These are phyloP conservation scores for Ascosphaera pollenicola DNA, from an alignment of 2,329 filamentous ascomycete genomes.

Conservation along the genomic window DNA sequence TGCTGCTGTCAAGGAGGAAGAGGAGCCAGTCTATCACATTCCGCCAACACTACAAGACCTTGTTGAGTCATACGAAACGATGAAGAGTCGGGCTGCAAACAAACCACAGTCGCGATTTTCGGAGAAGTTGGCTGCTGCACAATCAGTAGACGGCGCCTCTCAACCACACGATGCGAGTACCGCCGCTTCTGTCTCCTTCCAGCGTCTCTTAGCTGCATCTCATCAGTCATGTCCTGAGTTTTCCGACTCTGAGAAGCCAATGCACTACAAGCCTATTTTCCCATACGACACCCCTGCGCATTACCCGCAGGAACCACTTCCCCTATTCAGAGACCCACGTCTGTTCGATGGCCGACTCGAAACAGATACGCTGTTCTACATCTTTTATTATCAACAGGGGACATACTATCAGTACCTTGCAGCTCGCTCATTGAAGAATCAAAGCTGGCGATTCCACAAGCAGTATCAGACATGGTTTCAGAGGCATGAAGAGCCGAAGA, in stretches of 20 bases:
- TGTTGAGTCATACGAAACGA: constrained; percentile 71
- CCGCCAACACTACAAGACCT: constrained; percentile 76
- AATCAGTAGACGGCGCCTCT: too few relatives aligned
- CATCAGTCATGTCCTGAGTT: constrained; percentile 52
- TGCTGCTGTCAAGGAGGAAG: constrained; percentile 22
- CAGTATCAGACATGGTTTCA: constrained; percentile 99
- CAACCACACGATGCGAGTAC: too few relatives aligned
- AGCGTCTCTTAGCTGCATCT: constrained; percentile 55
- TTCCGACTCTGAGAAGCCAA: constrained; percentile 58
- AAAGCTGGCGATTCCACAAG: constrained; percentile 99
- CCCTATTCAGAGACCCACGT: constrained; percentile 76
- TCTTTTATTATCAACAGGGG: constrained; percentile 97
- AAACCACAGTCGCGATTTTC: too few relatives aligned
- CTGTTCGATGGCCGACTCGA: constrained; percentile 70
- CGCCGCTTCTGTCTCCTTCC: constrained; percentile 45
- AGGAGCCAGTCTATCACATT: constrained; percentile 81
- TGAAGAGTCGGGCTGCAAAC: constrained; percentile 43
- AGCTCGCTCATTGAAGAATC: constrained; percentile 89
- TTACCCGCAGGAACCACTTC: constrained; percentile 80
- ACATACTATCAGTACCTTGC: constrained; percentile 90
- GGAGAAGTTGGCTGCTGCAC: too few relatives aligned
- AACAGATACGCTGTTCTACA: constrained; percentile 90
- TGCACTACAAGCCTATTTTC: constrained; percentile 64
- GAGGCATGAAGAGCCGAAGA: constrained; percentile 93
- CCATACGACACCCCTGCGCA: constrained; percentile 59